phyloP scores from a whole-genome alignment of 257 asterid genomes.

The Przewalskia tangutica region DNA sequence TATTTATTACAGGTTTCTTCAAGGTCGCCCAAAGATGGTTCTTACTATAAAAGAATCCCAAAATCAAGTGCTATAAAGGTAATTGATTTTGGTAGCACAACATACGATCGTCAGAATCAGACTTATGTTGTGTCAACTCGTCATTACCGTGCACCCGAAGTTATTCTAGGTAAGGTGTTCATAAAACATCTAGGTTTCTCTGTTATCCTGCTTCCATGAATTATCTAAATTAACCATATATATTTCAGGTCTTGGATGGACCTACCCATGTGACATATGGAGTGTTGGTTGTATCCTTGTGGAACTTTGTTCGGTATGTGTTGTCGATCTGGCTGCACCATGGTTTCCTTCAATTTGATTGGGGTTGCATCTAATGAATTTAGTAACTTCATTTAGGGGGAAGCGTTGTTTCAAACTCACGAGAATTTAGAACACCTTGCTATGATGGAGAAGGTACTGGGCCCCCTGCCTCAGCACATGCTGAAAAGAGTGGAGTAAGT shows the following conservation, averaged over 20 bases:
- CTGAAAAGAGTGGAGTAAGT: constrained; percentile 71
- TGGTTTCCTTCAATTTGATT: neutral
- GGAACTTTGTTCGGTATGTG: constrained; percentile 80
- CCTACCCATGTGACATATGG: constrained; percentile 86
- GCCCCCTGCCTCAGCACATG: constrained; percentile 71
- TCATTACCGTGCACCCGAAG: constrained; percentile 94
- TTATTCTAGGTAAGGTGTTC: constrained; percentile 50
- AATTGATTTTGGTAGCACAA: constrained; percentile 93
- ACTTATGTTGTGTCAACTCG: constrained; percentile 74
- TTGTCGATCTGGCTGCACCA: neutral
- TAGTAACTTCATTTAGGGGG: constrained; percentile 36
- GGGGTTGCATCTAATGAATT: neutral
- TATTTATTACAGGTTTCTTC: constrained; percentile 39
- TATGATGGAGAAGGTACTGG: constrained; percentile 92
- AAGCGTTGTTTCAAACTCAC: constrained; percentile 81
- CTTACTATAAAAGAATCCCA: constrained; percentile 63
- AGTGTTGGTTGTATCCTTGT: constrained; percentile 86
- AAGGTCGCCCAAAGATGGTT: constrained; percentile 52
- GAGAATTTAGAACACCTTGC: constrained; percentile 93
- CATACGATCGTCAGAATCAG: constrained; percentile 53
- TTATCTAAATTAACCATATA: neutral
- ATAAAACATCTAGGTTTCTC: neutral
- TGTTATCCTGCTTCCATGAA: neutral
- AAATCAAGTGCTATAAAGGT: constrained; percentile 89
- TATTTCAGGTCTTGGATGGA: constrained; percentile 71